Conservation (phyloP, 331 rosid species). For the Ulmus americana region DNA sequence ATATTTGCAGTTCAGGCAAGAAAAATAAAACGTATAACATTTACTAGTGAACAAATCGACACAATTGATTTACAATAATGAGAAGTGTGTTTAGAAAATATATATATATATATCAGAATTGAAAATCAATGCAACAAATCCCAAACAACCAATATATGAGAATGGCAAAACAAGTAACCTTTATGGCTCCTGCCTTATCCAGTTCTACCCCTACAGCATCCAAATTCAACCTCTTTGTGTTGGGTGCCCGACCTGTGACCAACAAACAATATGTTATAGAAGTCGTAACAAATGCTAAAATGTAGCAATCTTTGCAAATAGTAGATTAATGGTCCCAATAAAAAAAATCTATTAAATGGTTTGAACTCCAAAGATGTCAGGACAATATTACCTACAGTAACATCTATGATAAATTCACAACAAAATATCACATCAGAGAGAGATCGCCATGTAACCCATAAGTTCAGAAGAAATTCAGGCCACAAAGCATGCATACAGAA, state of each 20-base stretch:
- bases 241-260: conserved; percentile 74
- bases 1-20: too few species aligned
- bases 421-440: too few species aligned
- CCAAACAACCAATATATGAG: conserved; percentile 22
- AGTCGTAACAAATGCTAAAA: neutral
- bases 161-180: conserved; percentile 40
- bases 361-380: too few species aligned
- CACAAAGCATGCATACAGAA: too few species aligned
- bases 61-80: neutral
- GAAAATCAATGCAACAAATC: conserved; percentile 1
- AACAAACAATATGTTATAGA: conserved; percentile 3
- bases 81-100: conserved; percentile 9
- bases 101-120: neutral
- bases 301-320: neutral
- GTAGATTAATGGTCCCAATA: neutral
- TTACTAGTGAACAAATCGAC: neutral
- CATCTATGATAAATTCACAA: too few species aligned
- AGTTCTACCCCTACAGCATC: conserved; percentile 70
- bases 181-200: conserved; percentile 61
- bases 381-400: too few species aligned
- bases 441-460: too few species aligned
- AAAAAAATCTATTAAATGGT: neutral
- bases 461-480: too few species aligned
- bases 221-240: conserved; percentile 85
- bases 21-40: neutral